These are phyloP conservation scores for Toxoplasma gondii DNA, from an alignment of 169 alveolate genomes.

Conservation along the genomic window DNA sequence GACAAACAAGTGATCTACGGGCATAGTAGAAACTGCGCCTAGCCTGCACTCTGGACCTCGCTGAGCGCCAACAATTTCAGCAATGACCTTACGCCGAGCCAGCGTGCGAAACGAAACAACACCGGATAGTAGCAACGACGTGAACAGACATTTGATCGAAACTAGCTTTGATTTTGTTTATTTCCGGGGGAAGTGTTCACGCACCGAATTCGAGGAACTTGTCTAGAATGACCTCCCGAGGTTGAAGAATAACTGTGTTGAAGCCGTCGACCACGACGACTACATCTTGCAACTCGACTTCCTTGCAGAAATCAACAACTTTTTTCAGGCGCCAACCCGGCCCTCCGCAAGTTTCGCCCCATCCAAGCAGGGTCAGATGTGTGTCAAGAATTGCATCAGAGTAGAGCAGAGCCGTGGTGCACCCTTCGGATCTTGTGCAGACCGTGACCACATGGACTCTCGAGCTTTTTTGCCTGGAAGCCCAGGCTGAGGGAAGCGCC, in stretches of 20 bases:
- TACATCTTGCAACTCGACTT: slow-evolving; percentile 28
- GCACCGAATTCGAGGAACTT: slow-evolving; percentile 37
- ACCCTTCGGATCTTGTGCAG: slow-evolving; percentile 45
- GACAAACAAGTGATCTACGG: too few species aligned
- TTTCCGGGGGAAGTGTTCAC: neutral
- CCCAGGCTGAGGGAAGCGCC: neutral
- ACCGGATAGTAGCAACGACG: too few species aligned
- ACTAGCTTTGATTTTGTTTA: too few species aligned
- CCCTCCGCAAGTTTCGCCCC: slow-evolving; percentile 39
- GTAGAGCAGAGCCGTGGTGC: slow-evolving; percentile 22
- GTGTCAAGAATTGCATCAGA: slow-evolving; percentile 30
- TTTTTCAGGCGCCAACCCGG: slow-evolving; percentile 20
- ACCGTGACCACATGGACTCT: slow-evolving; percentile 53
- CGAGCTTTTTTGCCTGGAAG: neutral
- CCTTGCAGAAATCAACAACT: slow-evolving; percentile 35
- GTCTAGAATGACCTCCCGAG: slow-evolving; percentile 47
- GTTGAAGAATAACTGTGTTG: slow-evolving; percentile 28
- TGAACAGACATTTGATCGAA: too few species aligned
- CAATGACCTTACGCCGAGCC: too few species aligned
- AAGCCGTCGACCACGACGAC: slow-evolving; percentile 48
- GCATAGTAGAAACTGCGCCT: too few species aligned
- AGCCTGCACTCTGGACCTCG: too few species aligned
- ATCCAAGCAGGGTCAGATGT: slow-evolving; percentile 21
- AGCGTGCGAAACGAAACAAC: too few species aligned
- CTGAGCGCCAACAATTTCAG: too few species aligned